Evolutionary conservation across 2,329 filamentous ascomycete genomes (phyloP).

Genomic region (Fusarium aywerte): DNA sequence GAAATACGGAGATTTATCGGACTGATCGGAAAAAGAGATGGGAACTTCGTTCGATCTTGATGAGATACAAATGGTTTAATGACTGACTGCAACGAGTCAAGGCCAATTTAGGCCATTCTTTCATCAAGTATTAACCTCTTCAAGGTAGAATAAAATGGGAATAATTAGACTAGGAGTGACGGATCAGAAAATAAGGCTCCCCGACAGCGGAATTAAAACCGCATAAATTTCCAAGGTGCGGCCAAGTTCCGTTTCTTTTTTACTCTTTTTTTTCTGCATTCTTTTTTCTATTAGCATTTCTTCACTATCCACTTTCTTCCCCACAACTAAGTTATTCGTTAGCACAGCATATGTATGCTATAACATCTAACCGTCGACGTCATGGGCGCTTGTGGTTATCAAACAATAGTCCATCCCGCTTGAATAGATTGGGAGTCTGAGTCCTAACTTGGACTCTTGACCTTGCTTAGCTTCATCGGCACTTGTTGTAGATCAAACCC

Average conservation of each 20-base stretch:
- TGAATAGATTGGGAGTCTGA: too few species aligned
- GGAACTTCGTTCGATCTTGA: not conserved
- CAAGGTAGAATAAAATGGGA: not conserved
- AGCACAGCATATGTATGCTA: not conserved
- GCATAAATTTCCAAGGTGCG: constrained; percentile 8
- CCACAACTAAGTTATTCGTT: too few species aligned
- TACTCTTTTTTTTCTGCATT: constrained; percentile 12
- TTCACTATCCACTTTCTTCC: constrained; percentile 9
- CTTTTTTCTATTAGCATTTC: not conserved
- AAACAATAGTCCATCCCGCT: constrained; percentile 10
- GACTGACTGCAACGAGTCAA: not conserved
- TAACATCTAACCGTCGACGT: constrained; percentile 35
- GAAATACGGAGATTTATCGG: not conserved
- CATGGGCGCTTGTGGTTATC: constrained; percentile 24
- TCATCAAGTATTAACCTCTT: not conserved
- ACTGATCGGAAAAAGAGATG: not conserved
- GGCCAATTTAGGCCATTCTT: too few species aligned
- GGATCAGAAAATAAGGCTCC: constrained; percentile 1
- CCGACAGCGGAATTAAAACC: constrained; percentile 10
- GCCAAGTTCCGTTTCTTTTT: constrained; percentile 1
- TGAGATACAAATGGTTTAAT: not conserved
- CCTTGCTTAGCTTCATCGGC: constrained; percentile 21
- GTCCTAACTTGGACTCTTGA: not conserved
- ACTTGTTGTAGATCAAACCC: constrained; percentile 21
- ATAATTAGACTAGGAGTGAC: not conserved